These are phyloP conservation scores for Silybum marianum DNA, from an alignment of 129 eudicot species.

Conservation along the genomic window DNA sequence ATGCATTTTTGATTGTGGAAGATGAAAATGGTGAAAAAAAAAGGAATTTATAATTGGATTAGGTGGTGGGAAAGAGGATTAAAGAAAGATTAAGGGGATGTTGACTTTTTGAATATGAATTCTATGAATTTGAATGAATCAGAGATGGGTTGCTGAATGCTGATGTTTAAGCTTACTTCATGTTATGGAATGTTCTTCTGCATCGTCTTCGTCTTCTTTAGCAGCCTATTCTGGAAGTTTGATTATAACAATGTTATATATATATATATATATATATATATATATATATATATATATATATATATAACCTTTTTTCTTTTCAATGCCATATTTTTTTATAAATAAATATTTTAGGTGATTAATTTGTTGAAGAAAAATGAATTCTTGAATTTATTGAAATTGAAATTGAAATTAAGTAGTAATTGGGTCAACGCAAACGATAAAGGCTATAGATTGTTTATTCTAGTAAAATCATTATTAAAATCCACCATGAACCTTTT, in stretches of 20 bases:
- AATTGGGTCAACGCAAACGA: too few relatives aligned
- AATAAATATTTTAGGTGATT: too few relatives aligned
- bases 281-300: neutral
- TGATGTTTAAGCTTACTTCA: conserved; percentile 37
- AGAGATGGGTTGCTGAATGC: conserved; percentile 6
- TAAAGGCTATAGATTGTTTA: too few relatives aligned
- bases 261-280: too few relatives aligned
- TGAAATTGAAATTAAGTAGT: too few relatives aligned
- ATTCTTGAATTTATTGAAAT: too few relatives aligned
- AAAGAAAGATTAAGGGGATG: neutral
- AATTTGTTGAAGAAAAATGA: too few relatives aligned
- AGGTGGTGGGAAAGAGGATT: neutral
- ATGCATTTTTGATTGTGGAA: conserved; percentile 4
- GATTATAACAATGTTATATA: neutral
- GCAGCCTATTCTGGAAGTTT: conserved; percentile 10
- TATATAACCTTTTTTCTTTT: neutral
- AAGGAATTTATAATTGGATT: neutral
- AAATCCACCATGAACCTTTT: too few relatives aligned
- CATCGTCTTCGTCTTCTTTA: conserved; percentile 22
- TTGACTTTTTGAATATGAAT: conserved; percentile 35
- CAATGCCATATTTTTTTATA: neutral
- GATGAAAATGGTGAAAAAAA: neutral
- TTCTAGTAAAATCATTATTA: too few relatives aligned
- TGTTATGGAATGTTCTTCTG: conserved; percentile 31
- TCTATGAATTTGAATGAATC: neutral